Evolutionary conservation across 805 yeast genomes (phyloP), one percentile per base, ranked within the genome.

Genomic region (Metschnikowia reukaufii): DNA sequence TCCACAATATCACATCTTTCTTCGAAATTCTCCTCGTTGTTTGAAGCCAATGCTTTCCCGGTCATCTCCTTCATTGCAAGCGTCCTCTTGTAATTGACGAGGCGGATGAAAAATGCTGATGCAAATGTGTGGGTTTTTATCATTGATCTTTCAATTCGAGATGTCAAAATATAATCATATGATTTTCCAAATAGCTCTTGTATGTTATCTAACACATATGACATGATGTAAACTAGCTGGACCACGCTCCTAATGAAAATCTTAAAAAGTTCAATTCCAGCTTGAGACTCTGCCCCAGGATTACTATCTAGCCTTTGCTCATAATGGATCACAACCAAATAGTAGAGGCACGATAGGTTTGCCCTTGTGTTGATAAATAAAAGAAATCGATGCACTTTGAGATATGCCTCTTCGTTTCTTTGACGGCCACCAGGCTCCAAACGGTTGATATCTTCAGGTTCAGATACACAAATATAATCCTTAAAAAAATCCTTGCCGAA

Each of bases 401-500:
- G 43, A 30, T 51, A 59, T 7, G 63, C 48, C 17, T 59, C 60
- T 34, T 68, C 66, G 49, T 63, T 66, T 37, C 63, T 66, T 13
- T 17, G 32, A 36, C 60, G 56, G 2, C 18, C 20, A 8, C 29
- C 33, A 5, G 51, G 47, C 6, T 51, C 61, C 37, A 30, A 10
- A 37, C 30, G 4, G 34, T 16, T n/a, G 12, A 23, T 36, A 44
- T 59, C 9, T 37, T 50, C 34, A 45, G 55, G 29, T 21, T 67
- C 65, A 4, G 73, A 69, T 19, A 59, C 59, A 48, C 74, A 67
- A 27, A 72, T 63, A 34, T 57, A 61, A 36, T 68, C 74, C 34
- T 63, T 61, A 57, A 72, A 72, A 47, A 70, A 72, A 49, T 72
- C 75, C 40, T 66, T 67, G 4, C 76, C 76, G 52, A 71, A 72